phyloP scores from a whole-genome alignment of 371 early-diverging fungal species.

The Mucor ambiguus region DNA sequence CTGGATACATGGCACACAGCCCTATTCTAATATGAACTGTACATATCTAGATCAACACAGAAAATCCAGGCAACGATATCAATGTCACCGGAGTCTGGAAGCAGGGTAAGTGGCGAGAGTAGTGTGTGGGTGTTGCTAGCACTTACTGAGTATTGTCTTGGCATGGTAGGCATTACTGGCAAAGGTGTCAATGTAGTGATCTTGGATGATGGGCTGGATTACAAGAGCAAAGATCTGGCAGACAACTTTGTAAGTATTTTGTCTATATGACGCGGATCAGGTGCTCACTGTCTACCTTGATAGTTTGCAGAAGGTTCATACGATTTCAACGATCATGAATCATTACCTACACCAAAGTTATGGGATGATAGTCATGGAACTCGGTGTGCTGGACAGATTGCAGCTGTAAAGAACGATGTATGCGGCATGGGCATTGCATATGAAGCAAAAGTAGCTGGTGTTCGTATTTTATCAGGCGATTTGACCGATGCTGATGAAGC shows the following conservation, averaged over 20 bases:
- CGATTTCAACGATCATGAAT: slow-evolving; percentile 87
- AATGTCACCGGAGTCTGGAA: slow-evolving; percentile 94
- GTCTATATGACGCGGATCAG: background rate
- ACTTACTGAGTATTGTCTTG: background rate
- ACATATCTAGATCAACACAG: slow-evolving; percentile 66
- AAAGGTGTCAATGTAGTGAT: slow-evolving; percentile 84
- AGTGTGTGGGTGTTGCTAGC: background rate
- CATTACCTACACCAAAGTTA: slow-evolving; percentile 76
- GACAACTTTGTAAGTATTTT: slow-evolving; percentile 82
- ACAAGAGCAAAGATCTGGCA: slow-evolving; percentile 77
- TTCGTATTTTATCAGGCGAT: slow-evolving; percentile 89
- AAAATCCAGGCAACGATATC: slow-evolving; percentile 76
- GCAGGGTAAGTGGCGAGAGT: slow-evolving; percentile 58
- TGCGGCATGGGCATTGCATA: slow-evolving; percentile 98
- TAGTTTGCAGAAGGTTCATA: slow-evolving; percentile 87
- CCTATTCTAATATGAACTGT: background rate
- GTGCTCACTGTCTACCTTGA: background rate
- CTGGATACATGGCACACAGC: background rate
- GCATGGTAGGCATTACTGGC: slow-evolving; percentile 75
- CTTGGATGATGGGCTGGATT: slow-evolving; percentile 96
- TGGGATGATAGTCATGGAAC: slow-evolving; percentile 94
- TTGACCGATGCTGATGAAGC: slow-evolving; percentile 93
- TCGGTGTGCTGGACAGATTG: slow-evolving; percentile 97
- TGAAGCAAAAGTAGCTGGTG: slow-evolving; percentile 84
- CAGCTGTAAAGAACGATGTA: slow-evolving; percentile 83